These are phyloP conservation scores for Panicum virgatum DNA, from an alignment of 202 grass and related monocot species.

Conservation along the genomic window DNA sequence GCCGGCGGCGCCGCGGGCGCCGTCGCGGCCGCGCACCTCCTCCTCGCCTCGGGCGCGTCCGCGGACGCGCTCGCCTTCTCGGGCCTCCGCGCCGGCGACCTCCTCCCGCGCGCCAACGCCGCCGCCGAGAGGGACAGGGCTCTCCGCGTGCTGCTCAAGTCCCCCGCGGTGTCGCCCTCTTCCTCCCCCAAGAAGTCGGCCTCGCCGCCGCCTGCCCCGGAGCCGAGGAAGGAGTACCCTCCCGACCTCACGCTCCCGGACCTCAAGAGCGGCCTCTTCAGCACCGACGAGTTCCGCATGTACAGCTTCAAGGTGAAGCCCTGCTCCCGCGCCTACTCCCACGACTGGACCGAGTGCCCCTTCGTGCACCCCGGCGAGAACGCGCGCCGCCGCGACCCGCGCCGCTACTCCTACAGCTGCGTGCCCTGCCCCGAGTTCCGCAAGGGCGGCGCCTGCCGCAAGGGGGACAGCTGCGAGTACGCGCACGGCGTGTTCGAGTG, in stretches of 20 bases:
- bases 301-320: slow-evolving; percentile 99
- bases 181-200: slow-evolving; percentile 55
- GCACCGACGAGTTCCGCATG: slow-evolving; percentile 98
- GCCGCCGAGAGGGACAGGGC: slow-evolving; percentile 42
- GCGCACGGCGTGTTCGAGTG: slow-evolving; percentile 98
- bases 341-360: slow-evolving; percentile 99
- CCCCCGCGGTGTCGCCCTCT: slow-evolving; percentile 33
- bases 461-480: slow-evolving; percentile 88
- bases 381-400: slow-evolving; percentile 92
- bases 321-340: slow-evolving; percentile 96
- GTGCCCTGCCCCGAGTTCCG: slow-evolving; percentile 97
- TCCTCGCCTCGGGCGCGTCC: slow-evolving; percentile 65
- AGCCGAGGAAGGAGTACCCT: slow-evolving; percentile 87
- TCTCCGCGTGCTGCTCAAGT: slow-evolving; percentile 63
- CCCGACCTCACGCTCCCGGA: slow-evolving; percentile 88
- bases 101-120: slow-evolving; percentile 57
- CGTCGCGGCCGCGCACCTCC: slow-evolving; percentile 47
- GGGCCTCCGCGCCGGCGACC: slow-evolving; percentile 68
- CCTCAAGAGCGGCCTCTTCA: slow-evolving; percentile 92
- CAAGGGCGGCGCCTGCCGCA: slow-evolving; percentile 84
- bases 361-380: slow-evolving; percentile 99
- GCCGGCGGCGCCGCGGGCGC: slow-evolving; percentile 42
- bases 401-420: slow-evolving; percentile 93
- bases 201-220: slow-evolving; percentile 37
- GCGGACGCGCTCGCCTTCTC: slow-evolving; percentile 53